Conservation (phyloP, 768 basidiomycete species). For the Boletus rex-veris region DNA sequence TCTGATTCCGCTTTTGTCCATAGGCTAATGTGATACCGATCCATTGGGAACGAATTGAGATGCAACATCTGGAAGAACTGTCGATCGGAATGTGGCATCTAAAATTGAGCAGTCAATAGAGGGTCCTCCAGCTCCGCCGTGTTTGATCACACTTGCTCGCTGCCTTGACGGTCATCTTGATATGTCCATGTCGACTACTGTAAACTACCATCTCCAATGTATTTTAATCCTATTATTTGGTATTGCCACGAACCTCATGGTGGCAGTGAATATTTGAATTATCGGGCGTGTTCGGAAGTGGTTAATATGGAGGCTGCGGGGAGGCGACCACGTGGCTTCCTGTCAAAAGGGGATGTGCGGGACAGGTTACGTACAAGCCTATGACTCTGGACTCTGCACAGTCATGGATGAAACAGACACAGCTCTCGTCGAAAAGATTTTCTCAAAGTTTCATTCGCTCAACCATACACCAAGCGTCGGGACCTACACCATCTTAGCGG, state of each 20-base stretch:
- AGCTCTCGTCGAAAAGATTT: too few relatives aligned
- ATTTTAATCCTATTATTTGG: constrained; percentile 23
- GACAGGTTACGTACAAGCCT: too few relatives aligned
- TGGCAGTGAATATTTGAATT: not conserved
- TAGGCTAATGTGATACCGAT: constrained; percentile 70
- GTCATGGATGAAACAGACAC: too few relatives aligned
- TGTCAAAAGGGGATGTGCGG: too few relatives aligned
- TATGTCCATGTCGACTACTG: constrained; percentile 14
- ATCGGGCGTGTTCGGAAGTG: not conserved
- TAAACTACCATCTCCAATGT: constrained; percentile 22
- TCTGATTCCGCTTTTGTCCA: constrained; percentile 9
- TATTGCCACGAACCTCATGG: constrained; percentile 2
- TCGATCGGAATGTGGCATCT: constrained; percentile 71
- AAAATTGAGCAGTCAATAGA: constrained; percentile 40
- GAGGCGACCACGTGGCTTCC: not conserved
- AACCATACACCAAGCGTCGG: too few relatives aligned
- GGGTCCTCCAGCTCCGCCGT: not conserved
- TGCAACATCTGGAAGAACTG: constrained; percentile 70
- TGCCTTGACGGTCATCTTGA: constrained; percentile 7
- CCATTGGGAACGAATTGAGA: constrained; percentile 62
- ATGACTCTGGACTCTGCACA: too few relatives aligned
- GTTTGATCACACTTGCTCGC: constrained; percentile 4
- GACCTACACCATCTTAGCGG: too few relatives aligned
- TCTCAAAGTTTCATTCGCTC: too few relatives aligned
- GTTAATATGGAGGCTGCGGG: constrained; percentile 10